Percentiles rank a stretch among this genome's conserved stretches.
These are phyloP conservation scores for Ormosia semicastrata DNA, from an alignment of 306 rosid species.

Conservation along the genomic window DNA sequence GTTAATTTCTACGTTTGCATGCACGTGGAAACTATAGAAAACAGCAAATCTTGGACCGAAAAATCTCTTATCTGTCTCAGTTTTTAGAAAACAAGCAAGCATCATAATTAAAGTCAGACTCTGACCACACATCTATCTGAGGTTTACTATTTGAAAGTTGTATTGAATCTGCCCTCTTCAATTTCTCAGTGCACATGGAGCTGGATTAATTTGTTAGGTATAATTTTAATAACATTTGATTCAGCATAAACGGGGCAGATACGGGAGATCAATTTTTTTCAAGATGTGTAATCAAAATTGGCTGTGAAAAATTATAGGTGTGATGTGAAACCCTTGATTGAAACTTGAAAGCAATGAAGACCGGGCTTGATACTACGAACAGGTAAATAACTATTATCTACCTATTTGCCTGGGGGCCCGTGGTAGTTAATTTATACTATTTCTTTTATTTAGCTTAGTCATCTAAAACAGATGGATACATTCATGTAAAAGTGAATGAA, in stretches of 20 bases:
- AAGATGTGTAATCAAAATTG: background rate
- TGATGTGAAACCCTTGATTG: background rate
- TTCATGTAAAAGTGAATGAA: background rate
- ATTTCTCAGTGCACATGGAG: background rate
- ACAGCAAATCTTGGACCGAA: background rate
- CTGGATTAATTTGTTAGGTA: background rate
- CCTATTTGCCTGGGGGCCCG: background rate
- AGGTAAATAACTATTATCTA: background rate
- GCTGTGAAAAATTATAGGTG: background rate
- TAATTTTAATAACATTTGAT: background rate
- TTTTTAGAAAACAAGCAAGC: background rate
- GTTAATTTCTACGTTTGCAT: background rate
- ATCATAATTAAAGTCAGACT: background rate
- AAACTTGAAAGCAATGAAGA: background rate
- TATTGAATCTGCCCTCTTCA: background rate
- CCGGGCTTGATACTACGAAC: background rate
- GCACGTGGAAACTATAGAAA: constrained; percentile 5
- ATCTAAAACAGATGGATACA: background rate
- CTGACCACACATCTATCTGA: background rate
- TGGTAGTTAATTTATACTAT: background rate
- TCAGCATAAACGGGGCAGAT: background rate
- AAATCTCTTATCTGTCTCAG: background rate
- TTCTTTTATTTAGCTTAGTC: background rate
- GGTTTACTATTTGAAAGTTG: background rate
- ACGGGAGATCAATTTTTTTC: too few relatives aligned